These are phyloP conservation scores for Linderniella brevidens DNA, from an alignment of 257 asterid genomes.

Conservation along the genomic window DNA sequence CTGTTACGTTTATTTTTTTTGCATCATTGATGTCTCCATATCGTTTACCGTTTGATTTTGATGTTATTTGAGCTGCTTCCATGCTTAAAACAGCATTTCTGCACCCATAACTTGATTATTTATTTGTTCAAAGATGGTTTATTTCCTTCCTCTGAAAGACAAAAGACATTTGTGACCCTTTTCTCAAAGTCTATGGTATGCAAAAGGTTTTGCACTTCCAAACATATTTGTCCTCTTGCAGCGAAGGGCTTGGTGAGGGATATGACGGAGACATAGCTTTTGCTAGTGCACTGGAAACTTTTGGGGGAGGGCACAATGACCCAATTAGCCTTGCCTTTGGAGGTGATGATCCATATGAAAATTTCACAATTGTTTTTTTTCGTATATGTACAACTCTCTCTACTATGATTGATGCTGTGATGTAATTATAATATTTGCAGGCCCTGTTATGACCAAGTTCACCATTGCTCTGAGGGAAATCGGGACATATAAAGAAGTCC, in stretches of 20 bases:
- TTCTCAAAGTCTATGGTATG: no score
- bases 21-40: neutral
- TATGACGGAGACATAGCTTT: constrained; percentile 98
- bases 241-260: constrained; percentile 99
- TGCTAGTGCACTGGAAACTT: constrained; percentile 84
- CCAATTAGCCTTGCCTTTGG: constrained; percentile 98
- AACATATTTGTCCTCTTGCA: constrained; percentile 20
- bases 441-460: constrained; percentile 96
- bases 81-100: no score
- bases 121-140: no score
- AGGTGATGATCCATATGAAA: constrained; percentile 26
- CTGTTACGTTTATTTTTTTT: constrained; percentile 4
- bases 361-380: neutral
- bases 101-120: no score
- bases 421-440: constrained; percentile 42
- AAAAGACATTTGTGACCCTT: no score
- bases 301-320: constrained; percentile 99
- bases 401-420: no score
- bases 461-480: constrained; percentile 97
- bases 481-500: constrained; percentile 98
- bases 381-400: no score
- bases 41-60: no score
- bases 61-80: neutral
- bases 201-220: constrained; percentile 2
- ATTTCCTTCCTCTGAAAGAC: no score